phyloP scores from a whole-genome alignment of 306 rosid genomes.

The Cotoneaster glaucophyllus region DNA sequence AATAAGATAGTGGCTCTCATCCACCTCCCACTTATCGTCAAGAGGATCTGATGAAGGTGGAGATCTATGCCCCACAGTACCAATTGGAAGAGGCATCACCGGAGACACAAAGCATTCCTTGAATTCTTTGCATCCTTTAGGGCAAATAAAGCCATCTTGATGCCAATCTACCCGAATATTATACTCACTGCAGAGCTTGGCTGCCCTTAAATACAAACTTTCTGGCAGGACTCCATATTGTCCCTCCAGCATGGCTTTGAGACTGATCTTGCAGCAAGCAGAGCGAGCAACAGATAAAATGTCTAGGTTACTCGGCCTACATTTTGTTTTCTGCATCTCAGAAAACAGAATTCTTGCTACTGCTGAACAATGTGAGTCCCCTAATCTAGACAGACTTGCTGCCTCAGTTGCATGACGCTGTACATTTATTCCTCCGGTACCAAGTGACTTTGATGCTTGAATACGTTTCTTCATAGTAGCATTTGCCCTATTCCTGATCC shows the following conservation, averaged over 20 bases:
- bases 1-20: conserved; percentile 68
- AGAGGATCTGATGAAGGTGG: conserved; percentile 28
- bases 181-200: conserved; percentile 82
- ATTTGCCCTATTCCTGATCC: conserved; percentile 75
- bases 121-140: conserved; percentile 55
- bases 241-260: conserved; percentile 56
- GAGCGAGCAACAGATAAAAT: conserved; percentile 63
- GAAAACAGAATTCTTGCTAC: conserved; percentile 82
- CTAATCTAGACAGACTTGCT: conserved; percentile 46
- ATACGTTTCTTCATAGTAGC: conserved; percentile 65
- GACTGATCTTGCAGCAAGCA: conserved; percentile 79
- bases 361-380: conserved; percentile 65
- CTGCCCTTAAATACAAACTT: conserved; percentile 78
- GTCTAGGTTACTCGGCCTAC: conserved; percentile 70
- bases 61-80: conserved; percentile 26
- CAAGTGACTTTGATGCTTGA: conserved; percentile 60
- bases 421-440: conserved; percentile 31
- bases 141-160: conserved; percentile 72
- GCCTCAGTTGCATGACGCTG: conserved; percentile 47
- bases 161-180: conserved; percentile 58
- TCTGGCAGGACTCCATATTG: conserved; percentile 74
- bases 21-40: conserved; percentile 57
- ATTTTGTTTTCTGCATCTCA: conserved; percentile 74
- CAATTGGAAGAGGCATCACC: conserved; percentile 47
- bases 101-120: conserved; percentile 48